Conservation (phyloP, 1,284 basidiomycete species). For the Hemileia vastatrix region DNA sequence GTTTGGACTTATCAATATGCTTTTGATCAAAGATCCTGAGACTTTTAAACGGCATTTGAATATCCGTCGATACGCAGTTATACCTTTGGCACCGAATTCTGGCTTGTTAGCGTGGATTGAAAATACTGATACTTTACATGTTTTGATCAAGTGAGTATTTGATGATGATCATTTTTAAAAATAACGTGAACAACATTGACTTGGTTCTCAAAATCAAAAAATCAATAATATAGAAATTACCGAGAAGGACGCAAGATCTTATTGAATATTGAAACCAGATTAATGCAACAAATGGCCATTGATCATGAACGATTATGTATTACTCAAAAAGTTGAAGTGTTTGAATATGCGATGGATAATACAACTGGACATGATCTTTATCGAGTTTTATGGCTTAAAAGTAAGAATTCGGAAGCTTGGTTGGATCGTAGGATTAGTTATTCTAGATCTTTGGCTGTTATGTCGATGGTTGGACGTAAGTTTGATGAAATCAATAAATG, state of each 20-base stretch:
- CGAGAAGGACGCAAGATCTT: slow-evolving; percentile 83
- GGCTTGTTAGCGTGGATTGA: slow-evolving; percentile 93
- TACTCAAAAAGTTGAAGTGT: slow-evolving; percentile 97
- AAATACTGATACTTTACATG: slow-evolving; percentile 95
- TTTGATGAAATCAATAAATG: neutral
- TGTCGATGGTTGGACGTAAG: slow-evolving; percentile 60
- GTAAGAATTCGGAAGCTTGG: slow-evolving; percentile 92
- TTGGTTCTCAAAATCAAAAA: slow-evolving; percentile 55
- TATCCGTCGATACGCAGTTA: slow-evolving; percentile 87
- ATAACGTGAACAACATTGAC: neutral
- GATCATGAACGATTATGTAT: slow-evolving; percentile 93
- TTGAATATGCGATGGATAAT: slow-evolving; percentile 97
- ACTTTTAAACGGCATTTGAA: slow-evolving; percentile 93
- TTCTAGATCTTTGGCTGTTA: slow-evolving; percentile 86
- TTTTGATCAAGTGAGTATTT: slow-evolving; percentile 65
- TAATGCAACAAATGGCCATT: slow-evolving; percentile 99
- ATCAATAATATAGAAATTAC: slow-evolving; percentile 10
- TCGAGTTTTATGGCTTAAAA: slow-evolving; percentile 93
- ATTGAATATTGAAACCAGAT: slow-evolving; percentile 92
- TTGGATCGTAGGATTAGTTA: slow-evolving; percentile 93
- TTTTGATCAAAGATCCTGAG: slow-evolving; percentile 83
- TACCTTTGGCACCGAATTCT: slow-evolving; percentile 89
- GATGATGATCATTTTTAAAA: neutral
- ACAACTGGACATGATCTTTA: slow-evolving; percentile 99
- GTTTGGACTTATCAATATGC: slow-evolving; percentile 91